Percentiles rank a stretch among this genome's conserved stretches.
phyloP scores from a whole-genome alignment of 305 asterid species.

The Fraxinus sp. region DNA sequence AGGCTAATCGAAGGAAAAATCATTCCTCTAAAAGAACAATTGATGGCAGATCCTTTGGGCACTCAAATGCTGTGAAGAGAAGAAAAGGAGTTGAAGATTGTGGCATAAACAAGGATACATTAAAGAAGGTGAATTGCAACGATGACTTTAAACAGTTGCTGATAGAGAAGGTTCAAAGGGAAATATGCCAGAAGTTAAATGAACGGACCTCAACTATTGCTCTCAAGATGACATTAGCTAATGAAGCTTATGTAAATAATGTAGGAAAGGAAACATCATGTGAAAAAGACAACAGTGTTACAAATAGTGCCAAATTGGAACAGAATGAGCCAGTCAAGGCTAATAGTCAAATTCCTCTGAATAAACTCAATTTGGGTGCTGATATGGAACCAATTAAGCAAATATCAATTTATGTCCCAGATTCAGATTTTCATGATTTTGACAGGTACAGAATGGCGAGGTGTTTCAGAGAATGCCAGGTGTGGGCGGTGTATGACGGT shows the following conservation, averaged over 20 bases:
- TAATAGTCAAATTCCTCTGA: constrained; percentile 18
- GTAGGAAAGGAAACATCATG: constrained; percentile 28
- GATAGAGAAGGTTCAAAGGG: constrained; percentile 58
- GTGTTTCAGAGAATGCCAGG: constrained; percentile 64
- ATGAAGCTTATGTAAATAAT: constrained; percentile 18
- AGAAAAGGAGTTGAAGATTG: constrained; percentile 47
- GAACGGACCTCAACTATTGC: constrained; percentile 31
- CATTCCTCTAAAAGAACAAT: constrained; percentile 45
- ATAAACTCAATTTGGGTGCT: neutral
- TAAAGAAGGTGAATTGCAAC: constrained; percentile 27
- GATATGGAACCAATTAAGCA: constrained; percentile 24
- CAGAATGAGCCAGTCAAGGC: constrained; percentile 26
- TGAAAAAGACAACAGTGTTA: constrained; percentile 8
- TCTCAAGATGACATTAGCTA: constrained; percentile 24
- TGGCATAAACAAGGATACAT: constrained; percentile 30
- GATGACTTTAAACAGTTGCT: constrained; percentile 51
- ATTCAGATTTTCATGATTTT: constrained; percentile 68
- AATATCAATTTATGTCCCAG: constrained; percentile 50
- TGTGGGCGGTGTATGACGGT: constrained; percentile 86
- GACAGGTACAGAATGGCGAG: constrained; percentile 51
- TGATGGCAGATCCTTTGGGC: constrained; percentile 34
- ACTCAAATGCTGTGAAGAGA: constrained; percentile 50
- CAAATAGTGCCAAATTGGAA: constrained; percentile 13
- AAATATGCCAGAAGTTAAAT: constrained; percentile 39
- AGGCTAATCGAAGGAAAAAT: constrained; percentile 45